phyloP scores from a whole-genome alignment of 2,329 filamentous ascomycete species.

The Epichloe sibirici region DNA sequence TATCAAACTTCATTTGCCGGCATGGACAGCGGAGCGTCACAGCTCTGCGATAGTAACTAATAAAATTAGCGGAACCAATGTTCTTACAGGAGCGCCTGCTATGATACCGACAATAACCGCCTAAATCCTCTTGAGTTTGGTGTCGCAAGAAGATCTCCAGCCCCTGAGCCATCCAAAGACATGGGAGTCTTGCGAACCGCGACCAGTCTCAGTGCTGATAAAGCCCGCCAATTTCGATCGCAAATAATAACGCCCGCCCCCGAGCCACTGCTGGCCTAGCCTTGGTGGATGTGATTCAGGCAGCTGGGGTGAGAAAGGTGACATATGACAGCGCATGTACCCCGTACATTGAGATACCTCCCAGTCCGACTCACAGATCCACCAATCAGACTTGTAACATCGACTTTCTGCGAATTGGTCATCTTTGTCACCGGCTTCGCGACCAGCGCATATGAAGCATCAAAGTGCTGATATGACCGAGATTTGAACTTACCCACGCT shows the following conservation, averaged over 20 bases:
- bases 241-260: slow-evolving; percentile 12
- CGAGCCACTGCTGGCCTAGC: slow-evolving; percentile 14
- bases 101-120: too few relatives aligned
- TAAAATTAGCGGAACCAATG: too few relatives aligned
- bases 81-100: too few relatives aligned
- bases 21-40: too few relatives aligned
- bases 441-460: neutral
- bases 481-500: neutral
- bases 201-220: neutral
- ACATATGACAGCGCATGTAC: slow-evolving; percentile 9
- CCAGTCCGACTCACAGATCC: neutral
- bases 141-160: neutral
- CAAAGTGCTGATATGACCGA: too few relatives aligned
- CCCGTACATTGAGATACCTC: slow-evolving; percentile 10
- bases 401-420: neutral
- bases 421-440: neutral
- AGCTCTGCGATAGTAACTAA: too few relatives aligned
- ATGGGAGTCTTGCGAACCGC: neutral
- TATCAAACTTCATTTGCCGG: neutral
- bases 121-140: neutral
- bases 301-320: slow-evolving; percentile 8
- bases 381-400: neutral
- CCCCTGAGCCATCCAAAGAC: neutral
- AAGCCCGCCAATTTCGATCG: neutral
- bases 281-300: slow-evolving; percentile 7